Conservation (phyloP, 2,329 filamentous ascomycete species). For the Botrytis aclada region DNA sequence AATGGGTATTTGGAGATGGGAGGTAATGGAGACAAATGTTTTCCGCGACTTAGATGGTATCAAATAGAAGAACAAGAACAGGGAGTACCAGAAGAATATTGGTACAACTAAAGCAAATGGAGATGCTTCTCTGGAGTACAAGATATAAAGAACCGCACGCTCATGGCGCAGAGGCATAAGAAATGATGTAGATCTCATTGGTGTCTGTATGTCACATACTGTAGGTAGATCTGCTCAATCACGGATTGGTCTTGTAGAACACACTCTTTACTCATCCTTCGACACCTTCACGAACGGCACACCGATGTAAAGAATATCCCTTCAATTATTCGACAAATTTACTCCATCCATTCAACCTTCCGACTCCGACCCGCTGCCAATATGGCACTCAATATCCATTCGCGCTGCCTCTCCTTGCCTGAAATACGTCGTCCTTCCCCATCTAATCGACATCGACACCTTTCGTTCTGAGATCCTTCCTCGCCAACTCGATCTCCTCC, state of each 20-base stretch:
- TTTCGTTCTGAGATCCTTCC: constrained; percentile 67
- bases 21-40: background rate
- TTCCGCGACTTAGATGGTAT: background rate
- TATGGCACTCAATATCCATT: background rate
- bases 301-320: constrained; percentile 2
- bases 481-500: constrained; percentile 75
- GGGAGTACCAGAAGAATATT: background rate
- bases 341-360: constrained; percentile 1
- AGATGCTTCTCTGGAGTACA: background rate
- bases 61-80: background rate
- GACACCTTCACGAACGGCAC: background rate
- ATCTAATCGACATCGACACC: constrained; percentile 58
- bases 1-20: background rate
- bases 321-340: constrained; percentile 14
- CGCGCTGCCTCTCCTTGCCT: background rate
- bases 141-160: background rate
- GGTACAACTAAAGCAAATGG: background rate
- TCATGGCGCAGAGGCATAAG: background rate
- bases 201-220: background rate
- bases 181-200: background rate
- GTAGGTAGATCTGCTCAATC: constrained; percentile 1
- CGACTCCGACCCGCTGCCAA: background rate
- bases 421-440: background rate
- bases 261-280: background rate
- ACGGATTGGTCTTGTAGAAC: background rate